A percentile compares a stretch with the other conserved stretches of the same genome.
Conservation (phyloP, 2,329 filamentous ascomycete genomes). For the Diaporthe citri region DNA sequence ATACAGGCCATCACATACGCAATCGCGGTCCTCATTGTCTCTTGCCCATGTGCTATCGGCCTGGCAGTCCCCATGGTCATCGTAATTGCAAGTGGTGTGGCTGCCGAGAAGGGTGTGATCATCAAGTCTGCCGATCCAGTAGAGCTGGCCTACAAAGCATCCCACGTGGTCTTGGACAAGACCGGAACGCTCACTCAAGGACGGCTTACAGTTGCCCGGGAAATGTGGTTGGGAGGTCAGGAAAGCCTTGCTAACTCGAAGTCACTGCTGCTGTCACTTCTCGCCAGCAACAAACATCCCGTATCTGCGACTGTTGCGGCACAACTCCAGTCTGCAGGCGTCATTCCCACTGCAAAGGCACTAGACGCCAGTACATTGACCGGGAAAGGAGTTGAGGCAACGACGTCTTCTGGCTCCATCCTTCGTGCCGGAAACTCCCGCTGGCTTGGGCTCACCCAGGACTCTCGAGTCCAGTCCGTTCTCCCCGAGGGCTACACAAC, state of each 20-base stretch:
- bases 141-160: constrained; percentile 70
- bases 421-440: constrained; percentile 63
- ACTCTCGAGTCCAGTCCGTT: constrained; percentile 51
- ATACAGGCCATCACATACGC: constrained; percentile 77
- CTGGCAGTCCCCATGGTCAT: constrained; percentile 83
- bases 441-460: constrained; percentile 56
- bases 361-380: constrained; percentile 53
- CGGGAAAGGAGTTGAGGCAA: constrained; percentile 61
- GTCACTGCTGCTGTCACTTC: constrained; percentile 51
- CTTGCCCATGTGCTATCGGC: constrained; percentile 83
- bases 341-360: constrained; percentile 43
- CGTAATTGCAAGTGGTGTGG: constrained; percentile 76
- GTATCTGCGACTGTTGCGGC: constrained; percentile 58
- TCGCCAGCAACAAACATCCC: constrained; percentile 64
- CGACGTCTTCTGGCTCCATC: constrained; percentile 39
- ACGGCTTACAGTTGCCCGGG: constrained; percentile 57
- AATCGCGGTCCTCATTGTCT: constrained; percentile 80
- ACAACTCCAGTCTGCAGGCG: constrained; percentile 46
- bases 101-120: constrained; percentile 74
- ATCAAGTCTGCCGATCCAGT: constrained; percentile 76
- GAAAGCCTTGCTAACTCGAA: background rate
- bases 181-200: constrained; percentile 81
- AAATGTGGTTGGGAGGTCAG: constrained; percentile 48
- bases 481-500: constrained; percentile 55
- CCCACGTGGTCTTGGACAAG: constrained; percentile 83